These are phyloP conservation scores for Ammopiptanthus mongolicus DNA, from an alignment of 306 rosid species.

Conservation along the genomic window DNA sequence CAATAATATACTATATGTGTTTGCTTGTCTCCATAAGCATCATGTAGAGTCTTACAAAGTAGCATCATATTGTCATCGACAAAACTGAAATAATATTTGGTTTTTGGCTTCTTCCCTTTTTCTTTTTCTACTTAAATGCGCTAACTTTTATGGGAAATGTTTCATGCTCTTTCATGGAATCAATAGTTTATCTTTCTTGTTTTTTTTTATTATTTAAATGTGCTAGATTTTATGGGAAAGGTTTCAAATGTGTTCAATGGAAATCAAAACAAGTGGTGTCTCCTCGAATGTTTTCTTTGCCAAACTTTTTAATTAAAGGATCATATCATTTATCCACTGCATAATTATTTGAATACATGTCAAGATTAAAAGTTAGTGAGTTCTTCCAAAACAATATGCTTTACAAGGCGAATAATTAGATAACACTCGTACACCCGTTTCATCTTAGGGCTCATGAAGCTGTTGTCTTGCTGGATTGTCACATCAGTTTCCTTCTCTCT, in stretches of 20 bases:
- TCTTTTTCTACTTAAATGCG: neutral
- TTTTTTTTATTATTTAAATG: neutral
- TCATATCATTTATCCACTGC: neutral
- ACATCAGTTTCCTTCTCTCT: neutral
- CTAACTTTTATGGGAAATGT: neutral
- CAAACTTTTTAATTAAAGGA: neutral
- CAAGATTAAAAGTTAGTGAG: neutral
- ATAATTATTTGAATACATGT: neutral
- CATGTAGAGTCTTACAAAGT: neutral
- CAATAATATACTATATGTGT: neutral
- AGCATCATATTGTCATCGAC: neutral
- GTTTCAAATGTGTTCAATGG: neutral
- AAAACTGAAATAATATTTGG: neutral
- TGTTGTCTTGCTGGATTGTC: neutral
- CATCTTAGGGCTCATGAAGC: neutral
- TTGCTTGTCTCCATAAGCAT: neutral
- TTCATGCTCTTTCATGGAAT: neutral
- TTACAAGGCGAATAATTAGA: neutral
- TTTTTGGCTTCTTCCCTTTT: neutral
- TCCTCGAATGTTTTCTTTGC: neutral
- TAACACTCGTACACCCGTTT: neutral
- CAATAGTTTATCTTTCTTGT: neutral
- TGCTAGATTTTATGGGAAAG: neutral
- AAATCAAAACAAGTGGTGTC: neutral
- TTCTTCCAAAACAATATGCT: neutral